phyloP scores from a whole-genome alignment of 306 rosid species.

The Mimosa pudica region DNA sequence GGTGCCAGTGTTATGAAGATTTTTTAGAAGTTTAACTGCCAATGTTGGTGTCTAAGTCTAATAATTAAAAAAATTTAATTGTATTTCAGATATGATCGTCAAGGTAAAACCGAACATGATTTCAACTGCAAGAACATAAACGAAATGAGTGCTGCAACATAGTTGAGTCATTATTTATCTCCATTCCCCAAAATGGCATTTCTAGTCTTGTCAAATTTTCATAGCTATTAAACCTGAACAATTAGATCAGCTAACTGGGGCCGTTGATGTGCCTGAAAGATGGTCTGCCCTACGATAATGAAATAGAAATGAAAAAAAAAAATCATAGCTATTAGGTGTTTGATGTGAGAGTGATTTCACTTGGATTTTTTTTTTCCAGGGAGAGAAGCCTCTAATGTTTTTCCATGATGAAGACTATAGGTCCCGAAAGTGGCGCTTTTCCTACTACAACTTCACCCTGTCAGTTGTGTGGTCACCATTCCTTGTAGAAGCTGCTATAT shows the following conservation, averaged over 20 bases:
- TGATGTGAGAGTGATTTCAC: slow-evolving; percentile 29
- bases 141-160: slow-evolving; percentile 15
- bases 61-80: slow-evolving; percentile 4
- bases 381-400: slow-evolving; percentile 62
- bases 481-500: slow-evolving; percentile 83
- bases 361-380: slow-evolving; percentile 56
- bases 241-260: no score
- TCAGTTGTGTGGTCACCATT: slow-evolving; percentile 87
- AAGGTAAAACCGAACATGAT: not conserved
- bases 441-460: slow-evolving; percentile 62
- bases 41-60: slow-evolving; percentile 1
- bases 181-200: not conserved
- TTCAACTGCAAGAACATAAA: slow-evolving; percentile 7
- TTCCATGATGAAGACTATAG: slow-evolving; percentile 86
- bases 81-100: not conserved
- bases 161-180: not conserved
- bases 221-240: no score
- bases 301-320: no score
- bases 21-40: slow-evolving; percentile 9
- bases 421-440: slow-evolving; percentile 78
- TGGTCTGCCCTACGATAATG: no score
- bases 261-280: no score
- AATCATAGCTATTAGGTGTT: not conserved
- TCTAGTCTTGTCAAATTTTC: not conserved
- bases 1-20: not conserved